Base-by-base conservation (phyloP, 2,329 filamentous ascomycete species). In the Chrysoporthe puriensis region DNA sequence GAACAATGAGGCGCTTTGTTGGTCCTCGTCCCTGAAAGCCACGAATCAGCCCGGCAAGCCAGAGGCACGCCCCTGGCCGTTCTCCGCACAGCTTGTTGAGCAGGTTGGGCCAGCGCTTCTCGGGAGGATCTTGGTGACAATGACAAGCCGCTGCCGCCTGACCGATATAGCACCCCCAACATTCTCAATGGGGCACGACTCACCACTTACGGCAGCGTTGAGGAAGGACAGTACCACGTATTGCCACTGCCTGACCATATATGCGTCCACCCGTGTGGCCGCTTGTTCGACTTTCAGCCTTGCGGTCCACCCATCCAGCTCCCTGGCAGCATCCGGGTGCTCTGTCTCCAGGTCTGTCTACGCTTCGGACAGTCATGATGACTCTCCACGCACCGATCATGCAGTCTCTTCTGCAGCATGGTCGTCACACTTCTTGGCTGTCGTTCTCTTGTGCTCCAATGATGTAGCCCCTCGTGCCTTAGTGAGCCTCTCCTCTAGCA, bases 71-170 rank as follows among this genome's bases (percentile, higher is more conserved):
- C 54, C 54, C 54, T 46, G 34, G 54, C 34, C 4, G 5, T 40
- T 57, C 54, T 57, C 36, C 34, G 32, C 36, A 18, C 13, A 13
- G 56, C 56, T 52, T 62, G 60, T 62, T 62, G 60, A 44, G 60
- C 44, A 44, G 32, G 32, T n/a, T 40, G 32, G 58, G n/a, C 40
- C 16, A 26, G 43, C 50, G 43, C 60, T 48, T 34, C 44, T 34
- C 8, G 6, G 44, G 32, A 40, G 40, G n/a, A 40, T 43, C 36
- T 16, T 44, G 32, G 13, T 60, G 56, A 60, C 57, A 43, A n/a
- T 60, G 56, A 60, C 57, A 43, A 16, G 57, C 57, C 16, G 57
- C 7, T 9, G 54, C 54, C 34, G 34, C 32, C 7, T 40, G 36
- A 34, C 34, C 32, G n/a, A 44, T 44, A 40, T 60, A 60, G 40